These are phyloP conservation scores for Ballota nigra DNA, from an alignment of 257 asterid genomes.

Conservation along the genomic window DNA sequence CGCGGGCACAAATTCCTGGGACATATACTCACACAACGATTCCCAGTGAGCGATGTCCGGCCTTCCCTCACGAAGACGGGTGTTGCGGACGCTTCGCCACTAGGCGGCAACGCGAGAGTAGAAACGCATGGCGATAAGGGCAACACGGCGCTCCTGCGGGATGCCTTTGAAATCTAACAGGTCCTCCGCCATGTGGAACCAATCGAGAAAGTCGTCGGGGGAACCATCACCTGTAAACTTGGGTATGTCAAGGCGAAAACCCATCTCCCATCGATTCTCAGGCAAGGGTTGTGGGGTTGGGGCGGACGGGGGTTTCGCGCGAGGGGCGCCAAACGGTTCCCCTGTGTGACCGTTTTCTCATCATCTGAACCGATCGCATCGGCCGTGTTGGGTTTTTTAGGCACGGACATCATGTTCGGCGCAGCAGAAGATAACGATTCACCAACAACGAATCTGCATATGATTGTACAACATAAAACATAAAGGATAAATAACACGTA, in stretches of 20 bases:
- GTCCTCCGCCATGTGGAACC: not conserved
- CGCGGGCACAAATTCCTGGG: not conserved
- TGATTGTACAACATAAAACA: too few relatives aligned
- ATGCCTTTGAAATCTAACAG: not conserved
- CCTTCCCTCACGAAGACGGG: not conserved
- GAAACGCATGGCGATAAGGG: not conserved
- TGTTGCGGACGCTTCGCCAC: not conserved
- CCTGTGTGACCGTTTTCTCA: too few relatives aligned
- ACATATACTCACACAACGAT: not conserved
- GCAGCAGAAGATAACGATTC: too few relatives aligned
- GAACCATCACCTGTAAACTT: not conserved
- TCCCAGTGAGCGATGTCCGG: not conserved
- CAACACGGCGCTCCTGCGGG: not conserved
- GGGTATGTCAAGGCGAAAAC: not conserved
- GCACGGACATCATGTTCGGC: too few relatives aligned
- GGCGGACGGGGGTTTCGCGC: too few relatives aligned
- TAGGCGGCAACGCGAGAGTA: not conserved
- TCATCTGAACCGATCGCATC: too few relatives aligned
- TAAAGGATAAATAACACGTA: too few relatives aligned
- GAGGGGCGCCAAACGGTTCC: too few relatives aligned
- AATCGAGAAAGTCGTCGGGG: not conserved
- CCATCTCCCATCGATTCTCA: not conserved
- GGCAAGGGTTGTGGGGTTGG: not conserved
- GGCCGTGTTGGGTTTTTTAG: too few relatives aligned
- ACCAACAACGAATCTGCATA: too few relatives aligned